Conservation (phyloP, 192 early-diverging fungal genomes). For the Kickxella alabastrina region DNA sequence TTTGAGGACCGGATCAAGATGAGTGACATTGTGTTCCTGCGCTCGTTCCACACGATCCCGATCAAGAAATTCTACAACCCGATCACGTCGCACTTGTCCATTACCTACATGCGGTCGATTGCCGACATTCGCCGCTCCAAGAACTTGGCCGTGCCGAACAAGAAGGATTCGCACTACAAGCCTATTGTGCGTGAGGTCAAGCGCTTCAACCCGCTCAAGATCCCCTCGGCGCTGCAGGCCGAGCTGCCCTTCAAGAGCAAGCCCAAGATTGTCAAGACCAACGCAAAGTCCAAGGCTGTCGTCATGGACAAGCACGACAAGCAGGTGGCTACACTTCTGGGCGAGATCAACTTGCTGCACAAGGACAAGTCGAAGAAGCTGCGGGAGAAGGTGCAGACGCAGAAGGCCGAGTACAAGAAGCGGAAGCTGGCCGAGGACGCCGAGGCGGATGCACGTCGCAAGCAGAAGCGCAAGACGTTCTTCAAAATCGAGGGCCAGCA, state of each 20-base stretch:
- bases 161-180: slow-evolving; percentile 86
- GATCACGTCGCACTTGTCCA: slow-evolving; percentile 86
- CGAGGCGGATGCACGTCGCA: slow-evolving; percentile 56
- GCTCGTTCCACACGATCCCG: slow-evolving; percentile 95
- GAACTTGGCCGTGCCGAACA: slow-evolving; percentile 62
- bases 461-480: slow-evolving; percentile 65
- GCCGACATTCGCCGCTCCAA: slow-evolving; percentile 77
- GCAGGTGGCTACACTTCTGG: slow-evolving; percentile 78
- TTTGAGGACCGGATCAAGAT: slow-evolving; percentile 97
- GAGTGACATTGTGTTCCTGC: slow-evolving; percentile 96
- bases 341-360: slow-evolving; percentile 65
- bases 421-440: slow-evolving; percentile 53
- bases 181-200: slow-evolving; percentile 71
- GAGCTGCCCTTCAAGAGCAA: slow-evolving; percentile 86
- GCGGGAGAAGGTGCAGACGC: slow-evolving; percentile 56
- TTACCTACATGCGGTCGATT: slow-evolving; percentile 85
- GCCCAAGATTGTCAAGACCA: slow-evolving; percentile 61
- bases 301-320: slow-evolving; percentile 89
- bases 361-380: slow-evolving; percentile 77
- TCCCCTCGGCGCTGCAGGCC: slow-evolving; percentile 77
- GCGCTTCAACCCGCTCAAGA: slow-evolving; percentile 75
- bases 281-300: slow-evolving; percentile 63
- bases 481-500: slow-evolving; percentile 64
- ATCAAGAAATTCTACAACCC: slow-evolving; percentile 97
- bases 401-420: slow-evolving; percentile 50